Evolutionary conservation across 495 filamentous ascomycete species (phyloP).

Genomic region (Cenococcum geophilum): DNA sequence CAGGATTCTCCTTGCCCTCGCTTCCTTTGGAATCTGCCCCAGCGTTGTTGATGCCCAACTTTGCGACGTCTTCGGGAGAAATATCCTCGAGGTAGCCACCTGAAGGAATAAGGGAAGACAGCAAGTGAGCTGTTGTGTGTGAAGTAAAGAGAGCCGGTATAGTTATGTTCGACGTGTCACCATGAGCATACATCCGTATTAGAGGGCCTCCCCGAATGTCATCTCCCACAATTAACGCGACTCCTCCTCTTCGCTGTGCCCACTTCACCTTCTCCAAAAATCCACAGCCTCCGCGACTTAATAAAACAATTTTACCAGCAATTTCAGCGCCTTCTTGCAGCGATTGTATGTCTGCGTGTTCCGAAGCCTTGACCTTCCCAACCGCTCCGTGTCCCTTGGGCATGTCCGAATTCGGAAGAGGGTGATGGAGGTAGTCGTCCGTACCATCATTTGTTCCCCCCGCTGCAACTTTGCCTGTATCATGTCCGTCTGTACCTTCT

Average conservation of each 20-base stretch:
- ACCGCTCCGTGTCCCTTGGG: slow-evolving; percentile 34
- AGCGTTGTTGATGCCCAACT: slow-evolving; percentile 24
- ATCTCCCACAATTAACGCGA: slow-evolving; percentile 90
- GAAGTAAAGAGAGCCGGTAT: slow-evolving; percentile 95
- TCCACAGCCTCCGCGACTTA: slow-evolving; percentile 90
- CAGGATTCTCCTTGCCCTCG: slow-evolving; percentile 16
- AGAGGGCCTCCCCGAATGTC: slow-evolving; percentile 76
- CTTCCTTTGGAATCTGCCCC: slow-evolving; percentile 19
- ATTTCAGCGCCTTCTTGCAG: slow-evolving; percentile 94
- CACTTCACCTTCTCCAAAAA: slow-evolving; percentile 97
- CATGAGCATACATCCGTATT: slow-evolving; percentile 94
- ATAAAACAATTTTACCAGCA: slow-evolving; percentile 78
- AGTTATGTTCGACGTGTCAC: slow-evolving; percentile 88
- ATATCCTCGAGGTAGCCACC: slow-evolving; percentile 55
- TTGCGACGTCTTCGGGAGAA: slow-evolving; percentile 45
- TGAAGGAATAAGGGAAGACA: slow-evolving; percentile 80
- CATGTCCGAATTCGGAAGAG: slow-evolving; percentile 46
- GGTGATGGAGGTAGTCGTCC: slow-evolving; percentile 81
- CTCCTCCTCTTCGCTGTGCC: slow-evolving; percentile 82
- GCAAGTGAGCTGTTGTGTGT: slow-evolving; percentile 84
- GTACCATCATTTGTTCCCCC: slow-evolving; percentile 65
- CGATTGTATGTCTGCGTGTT: slow-evolving; percentile 90
- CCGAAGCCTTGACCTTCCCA: slow-evolving; percentile 41
- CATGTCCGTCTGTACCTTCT: not conserved
- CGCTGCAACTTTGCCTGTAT: not conserved